Evolutionary conservation across 2,329 filamentous ascomycete genomes (phyloP), one percentile per base, ranked within the genome.

Genomic region (Trichoderma harzianum): DNA sequence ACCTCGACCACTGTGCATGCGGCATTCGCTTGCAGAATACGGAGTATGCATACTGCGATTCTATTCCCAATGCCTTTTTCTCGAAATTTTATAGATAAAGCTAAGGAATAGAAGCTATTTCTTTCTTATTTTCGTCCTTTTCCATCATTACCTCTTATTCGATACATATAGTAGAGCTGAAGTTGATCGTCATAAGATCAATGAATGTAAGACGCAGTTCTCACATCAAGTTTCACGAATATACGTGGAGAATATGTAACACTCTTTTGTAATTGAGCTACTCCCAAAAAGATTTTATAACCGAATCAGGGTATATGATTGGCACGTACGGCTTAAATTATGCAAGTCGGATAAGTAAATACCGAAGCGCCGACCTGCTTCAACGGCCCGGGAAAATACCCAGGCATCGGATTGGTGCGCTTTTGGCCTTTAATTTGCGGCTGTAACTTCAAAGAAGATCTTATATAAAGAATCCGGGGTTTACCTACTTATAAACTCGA

Each of bases 341-440:
- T 68, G 51, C 65, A 43, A 28, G 32, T 68, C 65, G 65, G 65
- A 21, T 36, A 21, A 43, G 7, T 68, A 43, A 30, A 69, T 28
- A 58, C 65, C 65, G 66, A 69, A 51, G 28, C 32, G 32, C 66
- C 55, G 66, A 69, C n/a, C 47, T 26, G 26, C 10, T 68, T 14
- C 3, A 32, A 43, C 32, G 34, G 32, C 26, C 65, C 65, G 65
- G 64, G 51, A 58, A 58, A 68, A 68, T 68, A 26, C 32, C 34
- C 5, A 47, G 28, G 14, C 55, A 18, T 69, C n/a, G 66, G 66
- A 69, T 69, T 69, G 66, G 66, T 26, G 66, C 66, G 66, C 66
- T 69, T 69, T 69, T 69, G 55, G 24, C 3, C 11, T 18, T 69
- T 28, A 58, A 30, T 61, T 60, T 32, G 18, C 36, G 36, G 66